Percentiles rank a stretch among this genome's conserved stretches.
Conservation (phyloP, 805 yeast genomes). For the Debaryomyces castellii region DNA sequence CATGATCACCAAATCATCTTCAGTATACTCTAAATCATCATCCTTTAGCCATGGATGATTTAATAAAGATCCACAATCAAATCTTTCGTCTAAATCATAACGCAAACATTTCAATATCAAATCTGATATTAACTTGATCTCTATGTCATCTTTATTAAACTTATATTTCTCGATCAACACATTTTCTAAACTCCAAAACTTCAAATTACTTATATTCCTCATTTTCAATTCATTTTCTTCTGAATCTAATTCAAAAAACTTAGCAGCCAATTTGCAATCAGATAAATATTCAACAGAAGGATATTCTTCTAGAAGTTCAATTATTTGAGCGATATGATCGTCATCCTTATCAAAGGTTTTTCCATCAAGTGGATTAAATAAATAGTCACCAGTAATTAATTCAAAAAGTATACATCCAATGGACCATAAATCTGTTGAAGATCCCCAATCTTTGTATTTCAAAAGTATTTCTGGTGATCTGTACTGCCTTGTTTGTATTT, state of each 20-base stretch:
- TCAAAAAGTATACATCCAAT: slow-evolving; percentile 59
- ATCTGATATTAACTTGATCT: slow-evolving; percentile 40
- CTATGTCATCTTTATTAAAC: slow-evolving; percentile 31
- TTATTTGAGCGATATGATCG: slow-evolving; percentile 62
- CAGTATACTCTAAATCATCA: slow-evolving; percentile 9
- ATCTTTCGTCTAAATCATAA: slow-evolving; percentile 48
- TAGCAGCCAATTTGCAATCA: slow-evolving; percentile 37
- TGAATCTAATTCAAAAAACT: slow-evolving; percentile 38
- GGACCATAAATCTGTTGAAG: slow-evolving; percentile 63
- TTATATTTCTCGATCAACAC: slow-evolving; percentile 52
- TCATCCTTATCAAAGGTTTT: slow-evolving; percentile 51
- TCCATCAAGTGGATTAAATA: slow-evolving; percentile 60
- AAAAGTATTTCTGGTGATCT: slow-evolving; percentile 74
- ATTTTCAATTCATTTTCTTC: slow-evolving; percentile 28
- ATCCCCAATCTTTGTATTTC: slow-evolving; percentile 53
- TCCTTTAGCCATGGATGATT: slow-evolving; percentile 51
- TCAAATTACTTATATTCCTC: slow-evolving; percentile 46
- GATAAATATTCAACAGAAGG: slow-evolving; percentile 39
- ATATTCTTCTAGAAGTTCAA: slow-evolving; percentile 50
- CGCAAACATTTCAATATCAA: slow-evolving; percentile 52
- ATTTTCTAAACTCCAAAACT: slow-evolving; percentile 50
- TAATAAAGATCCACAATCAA: slow-evolving; percentile 54
- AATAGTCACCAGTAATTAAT: slow-evolving; percentile 58
- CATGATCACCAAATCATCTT: slow-evolving; percentile 14
- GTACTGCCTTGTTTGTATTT: slow-evolving; percentile 89